These are phyloP conservation scores for Funneliformis caledonium DNA, from an alignment of 371 early-diverging fungal species.

Conservation along the genomic window DNA sequence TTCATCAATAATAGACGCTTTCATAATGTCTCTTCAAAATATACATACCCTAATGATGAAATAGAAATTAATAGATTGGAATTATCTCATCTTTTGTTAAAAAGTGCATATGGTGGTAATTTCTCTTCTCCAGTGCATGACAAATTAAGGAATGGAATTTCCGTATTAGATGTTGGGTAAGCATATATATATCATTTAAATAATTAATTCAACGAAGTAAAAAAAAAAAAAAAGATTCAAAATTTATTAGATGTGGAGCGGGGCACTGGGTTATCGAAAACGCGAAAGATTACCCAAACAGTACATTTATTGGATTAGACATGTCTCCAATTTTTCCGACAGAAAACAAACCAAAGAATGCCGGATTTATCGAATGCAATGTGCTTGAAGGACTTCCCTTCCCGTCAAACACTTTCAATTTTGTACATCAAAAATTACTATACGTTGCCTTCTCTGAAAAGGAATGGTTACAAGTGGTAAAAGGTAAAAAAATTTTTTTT, in stretches of 20 bases:
- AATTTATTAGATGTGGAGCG: background rate
- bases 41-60: conserved; percentile 21
- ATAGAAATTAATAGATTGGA: background rate
- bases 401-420: conserved; percentile 49
- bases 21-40: conserved; percentile 9
- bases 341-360: conserved; percentile 13
- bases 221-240: background rate
- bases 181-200: background rate
- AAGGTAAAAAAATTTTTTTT: background rate
- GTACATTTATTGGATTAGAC: conserved; percentile 21
- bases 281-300: background rate
- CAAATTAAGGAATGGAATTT: background rate
- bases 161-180: conserved; percentile 29
- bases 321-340: background rate
- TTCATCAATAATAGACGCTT: conserved; percentile 9
- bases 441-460: conserved; percentile 44
- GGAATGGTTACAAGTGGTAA: conserved; percentile 36
- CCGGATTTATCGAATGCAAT: conserved; percentile 31
- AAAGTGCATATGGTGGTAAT: conserved; percentile 3
- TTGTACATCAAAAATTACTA: conserved; percentile 47
- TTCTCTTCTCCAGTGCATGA: conserved; percentile 11
- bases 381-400: conserved; percentile 44
- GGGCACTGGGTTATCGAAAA: conserved; percentile 43
- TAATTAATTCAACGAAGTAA: background rate
- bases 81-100: background rate